Conservation (phyloP, 768 basidiomycete genomes). For the Paxillus rubicundulus region DNA sequence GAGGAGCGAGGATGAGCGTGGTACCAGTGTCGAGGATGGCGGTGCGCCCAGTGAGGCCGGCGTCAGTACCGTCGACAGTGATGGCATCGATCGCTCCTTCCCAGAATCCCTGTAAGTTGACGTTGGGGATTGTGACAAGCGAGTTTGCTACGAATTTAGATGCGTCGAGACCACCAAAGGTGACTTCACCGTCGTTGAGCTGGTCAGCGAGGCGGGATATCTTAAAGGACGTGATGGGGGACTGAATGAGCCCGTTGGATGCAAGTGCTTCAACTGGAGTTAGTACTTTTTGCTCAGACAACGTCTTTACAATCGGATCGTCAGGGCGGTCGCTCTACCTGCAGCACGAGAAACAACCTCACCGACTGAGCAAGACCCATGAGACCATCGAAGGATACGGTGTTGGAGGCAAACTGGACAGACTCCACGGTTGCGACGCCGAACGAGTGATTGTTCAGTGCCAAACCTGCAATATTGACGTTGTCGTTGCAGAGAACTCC, state of each 20-base stretch:
- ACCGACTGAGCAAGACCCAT: slow-evolving; percentile 78
- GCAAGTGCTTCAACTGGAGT: slow-evolving; percentile 77
- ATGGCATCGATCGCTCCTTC: slow-evolving; percentile 62
- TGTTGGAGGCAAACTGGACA: slow-evolving; percentile 52
- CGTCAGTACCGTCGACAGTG: slow-evolving; percentile 53
- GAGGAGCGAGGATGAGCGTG: slow-evolving; percentile 42
- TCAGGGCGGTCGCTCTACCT: not conserved
- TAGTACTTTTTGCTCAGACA: slow-evolving; percentile 61
- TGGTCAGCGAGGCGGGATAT: slow-evolving; percentile 71
- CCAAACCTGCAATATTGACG: slow-evolving; percentile 60
- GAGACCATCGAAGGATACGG: slow-evolving; percentile 63
- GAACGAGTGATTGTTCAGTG: slow-evolving; percentile 57
- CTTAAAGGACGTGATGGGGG: slow-evolving; percentile 76
- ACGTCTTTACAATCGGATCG: slow-evolving; percentile 32
- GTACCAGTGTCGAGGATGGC: slow-evolving; percentile 62
- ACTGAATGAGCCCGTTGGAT: slow-evolving; percentile 49
- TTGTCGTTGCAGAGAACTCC: slow-evolving; percentile 66
- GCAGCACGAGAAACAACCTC: slow-evolving; percentile 24
- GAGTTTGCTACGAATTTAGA: slow-evolving; percentile 64
- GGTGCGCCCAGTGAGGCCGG: slow-evolving; percentile 57
- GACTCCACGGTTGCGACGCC: slow-evolving; percentile 64
- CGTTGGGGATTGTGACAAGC: slow-evolving; percentile 58
- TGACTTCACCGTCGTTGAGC: slow-evolving; percentile 69
- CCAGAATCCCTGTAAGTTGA: slow-evolving; percentile 77
- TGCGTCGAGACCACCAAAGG: slow-evolving; percentile 73